A percentile compares a stretch with the other conserved stretches of the same genome.
phyloP scores from a whole-genome alignment of 164 flowering plant genomes.

The Dillenia suffruticosa region DNA sequence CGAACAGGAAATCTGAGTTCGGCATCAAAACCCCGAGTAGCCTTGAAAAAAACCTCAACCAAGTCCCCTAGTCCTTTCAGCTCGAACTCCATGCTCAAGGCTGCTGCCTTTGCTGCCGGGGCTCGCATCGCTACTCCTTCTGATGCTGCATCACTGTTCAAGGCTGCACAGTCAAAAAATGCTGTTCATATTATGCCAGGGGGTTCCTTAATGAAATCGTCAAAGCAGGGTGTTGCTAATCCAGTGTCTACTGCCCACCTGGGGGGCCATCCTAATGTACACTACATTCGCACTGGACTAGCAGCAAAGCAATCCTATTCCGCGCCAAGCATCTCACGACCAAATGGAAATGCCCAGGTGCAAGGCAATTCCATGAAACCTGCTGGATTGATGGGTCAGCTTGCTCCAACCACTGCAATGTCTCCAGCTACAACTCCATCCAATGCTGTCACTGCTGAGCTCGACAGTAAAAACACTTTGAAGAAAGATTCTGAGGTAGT shows the following conservation, averaged over 20 bases:
- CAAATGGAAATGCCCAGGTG: conserved; percentile 5
- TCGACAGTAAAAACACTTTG: not conserved
- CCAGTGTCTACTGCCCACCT: conserved; percentile 19
- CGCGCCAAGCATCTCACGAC: conserved; percentile 8
- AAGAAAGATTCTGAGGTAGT: conserved; percentile 14
- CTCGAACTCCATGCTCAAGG: conserved; percentile 50
- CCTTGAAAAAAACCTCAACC: conserved; percentile 19
- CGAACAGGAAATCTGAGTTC: conserved; percentile 16
- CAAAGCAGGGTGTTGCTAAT: conserved; percentile 21
- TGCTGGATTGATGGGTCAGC: conserved; percentile 7
- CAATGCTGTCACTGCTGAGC: not conserved
- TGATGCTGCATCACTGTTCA: conserved; percentile 62
- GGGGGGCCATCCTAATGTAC: conserved; percentile 40
- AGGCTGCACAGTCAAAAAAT: conserved; percentile 64
- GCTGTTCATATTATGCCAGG: conserved; percentile 58
- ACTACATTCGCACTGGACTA: conserved; percentile 33
- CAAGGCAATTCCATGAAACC: conserved; percentile 18
- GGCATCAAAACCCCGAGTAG: conserved; percentile 17
- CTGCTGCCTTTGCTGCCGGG: conserved; percentile 93
- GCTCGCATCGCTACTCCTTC: conserved; percentile 70
- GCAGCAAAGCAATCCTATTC: conserved; percentile 22
- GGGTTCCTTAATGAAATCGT: conserved; percentile 33
- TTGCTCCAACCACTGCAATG: conserved; percentile 7
- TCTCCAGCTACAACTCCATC: conserved; percentile 11
- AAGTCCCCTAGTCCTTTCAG: conserved; percentile 17